Conservation (phyloP, 176 grass and related monocot genomes). For the Alloteropsis semialata region DNA sequence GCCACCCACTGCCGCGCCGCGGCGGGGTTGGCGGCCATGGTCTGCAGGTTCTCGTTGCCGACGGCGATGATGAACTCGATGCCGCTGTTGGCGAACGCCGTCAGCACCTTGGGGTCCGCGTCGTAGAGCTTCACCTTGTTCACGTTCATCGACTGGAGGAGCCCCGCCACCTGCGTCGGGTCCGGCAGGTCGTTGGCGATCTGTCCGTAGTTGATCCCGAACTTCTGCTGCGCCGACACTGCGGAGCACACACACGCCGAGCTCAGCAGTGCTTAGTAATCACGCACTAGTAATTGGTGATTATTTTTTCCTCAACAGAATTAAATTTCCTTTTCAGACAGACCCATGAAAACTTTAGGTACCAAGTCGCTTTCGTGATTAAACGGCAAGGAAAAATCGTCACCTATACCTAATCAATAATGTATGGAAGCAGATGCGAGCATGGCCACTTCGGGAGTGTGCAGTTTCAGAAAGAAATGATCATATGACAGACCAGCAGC, state of each 20-base stretch:
- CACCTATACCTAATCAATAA: neutral
- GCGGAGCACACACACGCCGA: neutral
- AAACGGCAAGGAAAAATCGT: constrained; percentile 18
- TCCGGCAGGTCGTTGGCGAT: constrained; percentile 73
- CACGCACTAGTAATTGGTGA: neutral
- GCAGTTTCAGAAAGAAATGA: constrained; percentile 13
- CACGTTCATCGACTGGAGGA: constrained; percentile 66
- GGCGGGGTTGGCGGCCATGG: constrained; percentile 30
- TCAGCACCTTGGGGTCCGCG: constrained; percentile 60
- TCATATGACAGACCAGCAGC: neutral
- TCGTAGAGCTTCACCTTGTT: constrained; percentile 86
- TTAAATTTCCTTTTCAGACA: constrained; percentile 29
- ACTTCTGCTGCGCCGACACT: constrained; percentile 51
- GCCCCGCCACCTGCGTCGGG: constrained; percentile 47
- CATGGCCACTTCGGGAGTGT: neutral
- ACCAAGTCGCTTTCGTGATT: constrained; percentile 23
- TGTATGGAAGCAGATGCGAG: constrained; percentile 3
- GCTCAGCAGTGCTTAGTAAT: neutral
- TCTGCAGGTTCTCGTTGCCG: constrained; percentile 62
- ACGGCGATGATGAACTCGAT: constrained; percentile 81
- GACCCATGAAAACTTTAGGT: constrained; percentile 35
- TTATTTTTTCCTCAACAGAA: neutral
- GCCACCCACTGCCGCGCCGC: constrained; percentile 63
- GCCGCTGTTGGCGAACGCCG: constrained; percentile 57
- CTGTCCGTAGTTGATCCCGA: constrained; percentile 90